Evolutionary conservation across 371 early-diverging fungal genomes (phyloP), one percentile per base, ranked within the genome.

Genomic region (Lichtheimia ornata): DNA sequence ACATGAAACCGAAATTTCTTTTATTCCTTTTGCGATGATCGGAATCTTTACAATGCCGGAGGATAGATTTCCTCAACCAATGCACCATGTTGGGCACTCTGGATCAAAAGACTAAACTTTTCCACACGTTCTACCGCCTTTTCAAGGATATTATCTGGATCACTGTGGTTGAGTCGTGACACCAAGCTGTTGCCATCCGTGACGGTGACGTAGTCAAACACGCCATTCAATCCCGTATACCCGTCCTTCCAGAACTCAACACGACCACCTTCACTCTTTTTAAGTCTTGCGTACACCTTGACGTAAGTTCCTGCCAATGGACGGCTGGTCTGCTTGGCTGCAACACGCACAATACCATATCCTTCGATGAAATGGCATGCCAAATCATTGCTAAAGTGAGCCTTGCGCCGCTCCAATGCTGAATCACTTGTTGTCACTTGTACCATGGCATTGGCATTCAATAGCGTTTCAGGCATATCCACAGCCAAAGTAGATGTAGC

Each of bases 221-320:
- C 74, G 35, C 87, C 87, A 43, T 82, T 78, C 28, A 87, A 53
- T 22, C 81, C 83, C 18, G 86, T 87, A 56, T 87, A 84, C 5
- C 86, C 87, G 55, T 87, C 87, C 56, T 84, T 84, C 85, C 85
- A 87, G 60, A 85, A 87, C 9, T 69, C 44, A 5, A 65, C 70
- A 9, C 35, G 35, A 9, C 35, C 35, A 25, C 41, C 30, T 1
- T 66, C 69, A 25, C 18, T 50, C 28, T n/a, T 45, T 57, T 81
- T 82, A 56, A 75, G 28, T 22, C 73, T 70, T 15, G 75, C 84
- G 61, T 87, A 87, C 0, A 84, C 85, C 62, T 87, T 87, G 25
- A 87, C 79, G 65, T 87, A 87, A 6, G 71, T 81, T 2, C 84
- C 84, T 12, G 77, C 74, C 35, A 84, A 60, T 42, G 85, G 79